phyloP scores from a whole-genome alignment of 345 rosid species.

The Eucalyptus lansdowneana region DNA sequence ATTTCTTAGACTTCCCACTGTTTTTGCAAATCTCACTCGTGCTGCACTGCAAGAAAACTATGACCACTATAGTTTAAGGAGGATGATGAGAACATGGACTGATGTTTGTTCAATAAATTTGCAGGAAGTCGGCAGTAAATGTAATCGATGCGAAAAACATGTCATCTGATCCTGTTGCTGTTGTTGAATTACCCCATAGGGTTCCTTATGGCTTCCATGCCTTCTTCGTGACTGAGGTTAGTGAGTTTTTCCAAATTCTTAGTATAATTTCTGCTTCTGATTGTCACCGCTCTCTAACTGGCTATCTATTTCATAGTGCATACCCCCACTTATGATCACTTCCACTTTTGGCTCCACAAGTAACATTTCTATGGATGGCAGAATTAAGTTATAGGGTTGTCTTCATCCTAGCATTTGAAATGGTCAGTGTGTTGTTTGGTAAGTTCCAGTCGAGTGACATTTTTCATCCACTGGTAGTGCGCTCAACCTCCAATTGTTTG shows the following conservation, averaged over 20 bases:
- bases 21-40: neutral
- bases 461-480: neutral
- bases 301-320: neutral
- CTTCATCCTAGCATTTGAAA: neutral
- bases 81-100: neutral
- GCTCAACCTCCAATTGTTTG: neutral
- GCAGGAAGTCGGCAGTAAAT: conserved; percentile 74
- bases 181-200: conserved; percentile 81
- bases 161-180: conserved; percentile 90
- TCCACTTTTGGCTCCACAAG: neutral
- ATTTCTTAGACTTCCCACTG: neutral
- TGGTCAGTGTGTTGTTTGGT: neutral
- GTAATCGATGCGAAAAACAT: conserved; percentile 89
- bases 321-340: neutral
- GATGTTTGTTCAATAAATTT: neutral
- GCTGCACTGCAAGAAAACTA: neutral
- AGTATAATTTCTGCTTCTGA: neutral
- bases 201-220: conserved; percentile 96
- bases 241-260: neutral
- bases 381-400: neutral
- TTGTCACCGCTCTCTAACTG: neutral
- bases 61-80: neutral
- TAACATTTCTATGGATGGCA: neutral
- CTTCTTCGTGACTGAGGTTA: conserved; percentile 81
- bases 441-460: neutral